A percentile compares a stretch with the other conserved stretches of the same genome.
phyloP scores from a whole-genome alignment of 2,329 filamentous ascomycete genomes.

The Plectosphaerella plurivora region DNA sequence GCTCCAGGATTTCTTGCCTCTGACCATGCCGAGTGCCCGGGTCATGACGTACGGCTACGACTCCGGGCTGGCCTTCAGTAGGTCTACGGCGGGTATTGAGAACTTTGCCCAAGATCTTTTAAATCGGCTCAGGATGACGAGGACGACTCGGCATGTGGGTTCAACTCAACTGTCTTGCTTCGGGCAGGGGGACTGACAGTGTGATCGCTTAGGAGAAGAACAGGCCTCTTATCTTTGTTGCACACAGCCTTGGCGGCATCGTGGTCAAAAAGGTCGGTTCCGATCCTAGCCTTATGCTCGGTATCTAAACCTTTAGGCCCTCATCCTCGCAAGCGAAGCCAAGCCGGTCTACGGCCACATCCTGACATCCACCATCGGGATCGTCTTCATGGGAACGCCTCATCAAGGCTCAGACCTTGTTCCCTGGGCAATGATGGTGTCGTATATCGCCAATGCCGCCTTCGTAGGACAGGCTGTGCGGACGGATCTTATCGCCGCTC shows the following conservation, averaged over 20 bases:
- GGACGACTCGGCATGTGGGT: too few species aligned
- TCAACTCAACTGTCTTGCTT: too few species aligned
- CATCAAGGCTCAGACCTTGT: conserved; percentile 20
- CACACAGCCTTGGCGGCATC: conserved; percentile 33
- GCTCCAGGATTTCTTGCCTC: too few species aligned
- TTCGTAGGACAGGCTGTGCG: neutral
- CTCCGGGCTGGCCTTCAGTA: too few species aligned
- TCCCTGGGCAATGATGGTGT: neutral
- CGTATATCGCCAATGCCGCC: neutral
- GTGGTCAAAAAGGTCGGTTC: conserved; percentile 28
- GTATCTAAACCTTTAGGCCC: too few species aligned
- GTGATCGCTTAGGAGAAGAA: conserved; percentile 9
- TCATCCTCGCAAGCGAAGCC: too few species aligned
- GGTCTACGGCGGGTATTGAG: too few species aligned
- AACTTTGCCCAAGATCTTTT: too few species aligned
- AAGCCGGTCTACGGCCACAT: too few species aligned
- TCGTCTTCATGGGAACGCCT: conserved; percentile 34
- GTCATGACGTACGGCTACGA: too few species aligned
- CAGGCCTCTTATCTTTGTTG: conserved; percentile 28
- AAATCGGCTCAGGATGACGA: too few species aligned
- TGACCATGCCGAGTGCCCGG: too few species aligned
- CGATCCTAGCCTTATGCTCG: neutral
- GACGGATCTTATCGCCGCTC: neutral
- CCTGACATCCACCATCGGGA: conserved; percentile 10
- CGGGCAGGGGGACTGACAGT: conserved; percentile 16